These are phyloP conservation scores for Xerocomus tenax DNA, from an alignment of 1,284 basidiomycete species.

Conservation along the genomic window DNA sequence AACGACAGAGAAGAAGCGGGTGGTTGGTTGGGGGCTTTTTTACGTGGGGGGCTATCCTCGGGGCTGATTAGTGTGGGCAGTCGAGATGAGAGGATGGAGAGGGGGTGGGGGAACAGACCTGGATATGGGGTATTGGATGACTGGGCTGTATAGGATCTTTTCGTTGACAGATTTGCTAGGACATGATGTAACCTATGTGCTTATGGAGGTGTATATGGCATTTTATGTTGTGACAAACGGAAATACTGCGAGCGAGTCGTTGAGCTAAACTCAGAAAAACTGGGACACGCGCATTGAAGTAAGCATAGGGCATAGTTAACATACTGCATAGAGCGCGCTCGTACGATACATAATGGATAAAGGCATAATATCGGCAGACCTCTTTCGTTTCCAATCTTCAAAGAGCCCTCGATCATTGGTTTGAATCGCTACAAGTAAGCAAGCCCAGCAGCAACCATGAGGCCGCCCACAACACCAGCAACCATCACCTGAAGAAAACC, in stretches of 20 bases:
- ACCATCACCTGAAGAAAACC: constrained; percentile 28
- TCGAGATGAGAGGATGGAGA: constrained; percentile 40
- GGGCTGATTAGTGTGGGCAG: constrained; percentile 20
- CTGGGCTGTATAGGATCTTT: constrained; percentile 42
- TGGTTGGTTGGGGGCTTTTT: constrained; percentile 49
- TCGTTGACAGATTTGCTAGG: neutral
- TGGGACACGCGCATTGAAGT: neutral
- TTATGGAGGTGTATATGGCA: neutral
- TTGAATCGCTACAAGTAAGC: constrained; percentile 28
- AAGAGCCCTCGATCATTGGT: neutral
- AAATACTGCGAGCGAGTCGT: neutral
- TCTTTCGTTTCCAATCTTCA: neutral
- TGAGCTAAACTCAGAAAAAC: neutral
- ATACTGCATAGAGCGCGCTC: constrained; percentile 2
- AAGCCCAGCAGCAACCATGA: constrained; percentile 27
- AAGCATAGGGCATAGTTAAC: neutral
- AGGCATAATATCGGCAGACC: constrained; percentile 7
- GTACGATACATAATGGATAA: constrained; percentile 9
- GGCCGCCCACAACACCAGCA: constrained; percentile 27
- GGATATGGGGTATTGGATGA: constrained; percentile 47
- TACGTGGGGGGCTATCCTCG: constrained; percentile 30
- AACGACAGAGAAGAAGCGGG: constrained; percentile 23
- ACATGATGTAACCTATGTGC: too few species aligned
- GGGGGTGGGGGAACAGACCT: constrained; percentile 41
- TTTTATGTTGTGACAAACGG: neutral